Evolutionary conservation across 164 flowering plant genomes (phyloP).

Genomic region (Tetrastigma voinierianum): DNA sequence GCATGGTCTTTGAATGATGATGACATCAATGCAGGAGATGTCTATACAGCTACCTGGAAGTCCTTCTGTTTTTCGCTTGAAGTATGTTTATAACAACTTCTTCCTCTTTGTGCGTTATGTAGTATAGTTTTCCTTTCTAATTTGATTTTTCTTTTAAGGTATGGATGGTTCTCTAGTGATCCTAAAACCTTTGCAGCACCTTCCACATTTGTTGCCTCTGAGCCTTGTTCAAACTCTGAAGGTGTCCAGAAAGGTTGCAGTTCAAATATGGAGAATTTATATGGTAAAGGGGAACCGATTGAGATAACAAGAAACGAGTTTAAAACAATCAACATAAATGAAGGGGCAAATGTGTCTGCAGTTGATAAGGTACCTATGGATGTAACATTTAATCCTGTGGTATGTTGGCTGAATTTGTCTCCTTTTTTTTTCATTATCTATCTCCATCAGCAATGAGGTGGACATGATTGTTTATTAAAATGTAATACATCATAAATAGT

Average conservation of each 20-base stretch:
- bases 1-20: conserved; percentile 56
- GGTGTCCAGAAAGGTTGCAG: conserved; percentile 12
- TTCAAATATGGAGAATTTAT: conserved; percentile 1
- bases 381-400: conserved; percentile 13
- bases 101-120: not conserved
- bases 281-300: conserved; percentile 12
- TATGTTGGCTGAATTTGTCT: not conserved
- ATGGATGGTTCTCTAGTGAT: conserved; percentile 60
- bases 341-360: conserved; percentile 4
- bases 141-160: conserved; percentile 38
- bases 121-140: conserved; percentile 14
- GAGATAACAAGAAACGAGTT: not conserved
- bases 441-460: not conserved
- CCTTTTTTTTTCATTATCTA: not conserved
- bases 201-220: conserved; percentile 16
- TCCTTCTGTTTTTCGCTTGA: conserved; percentile 67
- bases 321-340: conserved; percentile 3
- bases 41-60: conserved; percentile 52
- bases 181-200: conserved; percentile 7
- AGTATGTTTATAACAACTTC: conserved; percentile 34
- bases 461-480: not conserved
- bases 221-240: conserved; percentile 16
- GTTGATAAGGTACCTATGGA: conserved; percentile 13
- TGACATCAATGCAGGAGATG: conserved; percentile 47
- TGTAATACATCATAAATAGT: not conserved